Evolutionary conservation across 2,329 filamentous ascomycete species (phyloP).

Genomic region (Clonostachys chloroleuca): DNA sequence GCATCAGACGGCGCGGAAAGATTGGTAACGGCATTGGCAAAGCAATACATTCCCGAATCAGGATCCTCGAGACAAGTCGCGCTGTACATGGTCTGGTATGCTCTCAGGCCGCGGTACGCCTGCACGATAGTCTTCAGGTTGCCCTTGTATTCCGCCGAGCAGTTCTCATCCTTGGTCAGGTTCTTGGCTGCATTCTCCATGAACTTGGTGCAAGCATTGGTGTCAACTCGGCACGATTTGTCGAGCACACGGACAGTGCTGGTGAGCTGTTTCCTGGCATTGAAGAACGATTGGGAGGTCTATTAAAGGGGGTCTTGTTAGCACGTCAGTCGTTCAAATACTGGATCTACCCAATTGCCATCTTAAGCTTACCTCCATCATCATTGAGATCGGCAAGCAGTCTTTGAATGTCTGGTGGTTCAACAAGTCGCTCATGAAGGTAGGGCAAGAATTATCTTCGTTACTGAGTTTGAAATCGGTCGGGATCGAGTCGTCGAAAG

Average conservation of each 20-base stretch:
- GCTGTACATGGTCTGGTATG: constrained; percentile 75
- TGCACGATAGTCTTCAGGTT: constrained; percentile 68
- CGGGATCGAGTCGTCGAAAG: constrained; percentile 63
- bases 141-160: constrained; percentile 63
- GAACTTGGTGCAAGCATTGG: constrained; percentile 58
- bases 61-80: constrained; percentile 75
- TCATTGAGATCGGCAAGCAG: constrained; percentile 80
- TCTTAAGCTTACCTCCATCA: constrained; percentile 61
- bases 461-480: constrained; percentile 54
- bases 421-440: constrained; percentile 67
- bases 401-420: constrained; percentile 60
- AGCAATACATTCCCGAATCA: constrained; percentile 67
- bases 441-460: constrained; percentile 50
- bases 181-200: constrained; percentile 62
- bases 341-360: too few relatives aligned
- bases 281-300: constrained; percentile 83
- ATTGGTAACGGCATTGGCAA: constrained; percentile 81
- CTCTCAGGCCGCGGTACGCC: constrained; percentile 70
- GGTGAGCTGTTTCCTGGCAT: constrained; percentile 65
- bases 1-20: constrained; percentile 62
- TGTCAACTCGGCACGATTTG: constrained; percentile 67
- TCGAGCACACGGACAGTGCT: constrained; percentile 76
- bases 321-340: not conserved
- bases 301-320: constrained; percentile 24
- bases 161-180: constrained; percentile 59